A percentile compares a stretch with the other conserved stretches of the same genome.
Evolutionary conservation across 192 early-diverging fungal species (phyloP).

Genomic region (Linnemannia schmuckeri): DNA sequence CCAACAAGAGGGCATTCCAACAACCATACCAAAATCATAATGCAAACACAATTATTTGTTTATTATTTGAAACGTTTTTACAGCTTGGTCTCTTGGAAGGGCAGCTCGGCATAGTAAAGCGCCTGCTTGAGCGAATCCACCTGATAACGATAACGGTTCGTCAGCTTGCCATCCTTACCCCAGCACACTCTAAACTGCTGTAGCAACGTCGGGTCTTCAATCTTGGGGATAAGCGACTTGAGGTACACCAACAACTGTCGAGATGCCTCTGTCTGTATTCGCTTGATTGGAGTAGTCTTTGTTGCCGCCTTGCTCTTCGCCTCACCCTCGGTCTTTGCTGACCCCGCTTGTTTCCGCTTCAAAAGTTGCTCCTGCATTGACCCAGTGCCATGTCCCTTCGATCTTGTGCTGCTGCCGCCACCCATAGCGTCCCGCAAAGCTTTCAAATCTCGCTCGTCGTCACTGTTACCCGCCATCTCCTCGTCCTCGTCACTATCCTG

Average conservation of each 20-base stretch:
- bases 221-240: slow-evolving; percentile 27
- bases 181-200: slow-evolving; percentile 36
- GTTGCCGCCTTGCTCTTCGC: background rate
- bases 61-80: background rate
- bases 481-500: slow-evolving; percentile 13
- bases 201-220: slow-evolving; percentile 30
- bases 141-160: slow-evolving; percentile 36
- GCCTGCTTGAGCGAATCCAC: slow-evolving; percentile 47
- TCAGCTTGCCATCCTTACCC: slow-evolving; percentile 48
- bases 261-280: slow-evolving; percentile 26
- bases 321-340: background rate
- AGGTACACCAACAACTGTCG: slow-evolving; percentile 22
- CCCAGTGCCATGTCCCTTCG: background rate
- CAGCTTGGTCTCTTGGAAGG: slow-evolving; percentile 17
- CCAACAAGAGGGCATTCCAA: no score
- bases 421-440: slow-evolving; percentile 29
- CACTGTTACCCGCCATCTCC: slow-evolving; percentile 14
- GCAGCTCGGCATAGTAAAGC: slow-evolving; percentile 42
- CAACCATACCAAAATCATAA: background rate
- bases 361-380: slow-evolving; percentile 31
- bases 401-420: background rate
- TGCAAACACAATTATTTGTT: background rate
- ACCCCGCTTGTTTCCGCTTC: slow-evolving; percentile 9
- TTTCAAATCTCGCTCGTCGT: slow-evolving; percentile 40
- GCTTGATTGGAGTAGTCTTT: slow-evolving; percentile 1